Evolutionary conservation across 176 grass and related monocot genomes (phyloP).

Genomic region (Oryza australiensis): DNA sequence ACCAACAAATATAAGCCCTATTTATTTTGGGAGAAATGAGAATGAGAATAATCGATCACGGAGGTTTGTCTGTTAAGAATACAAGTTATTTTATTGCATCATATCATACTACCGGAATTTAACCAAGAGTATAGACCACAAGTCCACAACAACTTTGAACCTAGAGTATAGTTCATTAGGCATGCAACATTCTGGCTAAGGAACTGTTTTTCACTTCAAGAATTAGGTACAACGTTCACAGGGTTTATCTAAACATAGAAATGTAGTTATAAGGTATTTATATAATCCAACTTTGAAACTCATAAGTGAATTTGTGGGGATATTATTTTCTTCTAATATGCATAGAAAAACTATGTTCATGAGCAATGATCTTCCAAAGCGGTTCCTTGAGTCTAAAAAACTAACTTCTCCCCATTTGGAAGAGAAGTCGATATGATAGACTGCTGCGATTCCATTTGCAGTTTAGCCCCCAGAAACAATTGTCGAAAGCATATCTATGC

Average conservation of each 20-base stretch:
- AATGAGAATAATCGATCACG: background rate
- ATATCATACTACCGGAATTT: background rate
- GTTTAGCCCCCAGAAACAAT: background rate
- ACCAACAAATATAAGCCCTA: background rate
- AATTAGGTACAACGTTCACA: background rate
- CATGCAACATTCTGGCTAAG: constrained; percentile 8
- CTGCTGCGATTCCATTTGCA: background rate
- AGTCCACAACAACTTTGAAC: background rate
- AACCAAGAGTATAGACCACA: constrained; percentile 4
- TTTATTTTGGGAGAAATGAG: background rate
- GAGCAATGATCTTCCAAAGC: background rate
- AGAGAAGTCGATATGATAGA: constrained; percentile 5
- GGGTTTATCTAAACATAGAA: background rate
- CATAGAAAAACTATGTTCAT: background rate
- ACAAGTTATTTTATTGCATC: background rate
- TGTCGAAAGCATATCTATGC: background rate
- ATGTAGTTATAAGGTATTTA: background rate
- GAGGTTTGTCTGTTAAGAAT: background rate
- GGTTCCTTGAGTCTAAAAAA: background rate
- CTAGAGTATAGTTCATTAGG: background rate
- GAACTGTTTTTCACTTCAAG: background rate
- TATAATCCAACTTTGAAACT: background rate
- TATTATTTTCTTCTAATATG: background rate
- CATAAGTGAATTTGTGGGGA: background rate
- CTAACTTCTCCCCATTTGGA: background rate